Evolutionary conservation across 225 moss, liverwort and hornwort genomes (phyloP).

Genomic region (Antitrichia curtipendula): DNA sequence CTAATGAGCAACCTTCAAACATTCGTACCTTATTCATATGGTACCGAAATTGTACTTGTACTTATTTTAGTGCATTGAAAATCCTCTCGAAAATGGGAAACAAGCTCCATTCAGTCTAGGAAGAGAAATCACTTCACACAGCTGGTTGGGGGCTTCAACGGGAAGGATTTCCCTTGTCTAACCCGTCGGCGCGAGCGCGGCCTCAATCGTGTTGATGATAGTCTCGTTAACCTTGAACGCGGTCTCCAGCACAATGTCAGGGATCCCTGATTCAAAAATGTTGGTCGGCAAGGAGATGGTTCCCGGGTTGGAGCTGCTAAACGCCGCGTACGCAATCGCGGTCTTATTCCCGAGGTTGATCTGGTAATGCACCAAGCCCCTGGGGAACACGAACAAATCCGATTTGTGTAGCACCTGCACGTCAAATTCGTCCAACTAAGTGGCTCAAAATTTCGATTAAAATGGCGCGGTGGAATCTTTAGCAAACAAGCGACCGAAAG

Average conservation of each 20-base stretch:
- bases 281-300: conserved; percentile 11
- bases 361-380: conserved; percentile 16
- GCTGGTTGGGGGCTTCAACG: neutral
- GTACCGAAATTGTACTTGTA: neutral
- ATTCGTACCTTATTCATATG: neutral
- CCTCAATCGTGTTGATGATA: neutral
- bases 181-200: neutral
- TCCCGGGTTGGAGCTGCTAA: conserved; percentile 22
- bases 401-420: neutral
- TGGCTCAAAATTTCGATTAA: neutral
- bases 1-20: neutral
- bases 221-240: neutral
- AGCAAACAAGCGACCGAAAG: neutral
- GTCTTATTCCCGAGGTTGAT: neutral
- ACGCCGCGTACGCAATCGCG: neutral
- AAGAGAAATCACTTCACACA: neutral
- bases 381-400: conserved; percentile 7
- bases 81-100: neutral
- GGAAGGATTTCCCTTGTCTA: neutral
- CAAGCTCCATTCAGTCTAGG: neutral
- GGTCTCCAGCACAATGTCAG: neutral
- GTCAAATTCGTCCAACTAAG: neutral
- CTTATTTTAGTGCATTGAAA: neutral
- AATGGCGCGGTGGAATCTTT: neutral
- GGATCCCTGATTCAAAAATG: conserved; percentile 6